Conservation (phyloP, 768 basidiomycete genomes). For the Russula sp. region DNA sequence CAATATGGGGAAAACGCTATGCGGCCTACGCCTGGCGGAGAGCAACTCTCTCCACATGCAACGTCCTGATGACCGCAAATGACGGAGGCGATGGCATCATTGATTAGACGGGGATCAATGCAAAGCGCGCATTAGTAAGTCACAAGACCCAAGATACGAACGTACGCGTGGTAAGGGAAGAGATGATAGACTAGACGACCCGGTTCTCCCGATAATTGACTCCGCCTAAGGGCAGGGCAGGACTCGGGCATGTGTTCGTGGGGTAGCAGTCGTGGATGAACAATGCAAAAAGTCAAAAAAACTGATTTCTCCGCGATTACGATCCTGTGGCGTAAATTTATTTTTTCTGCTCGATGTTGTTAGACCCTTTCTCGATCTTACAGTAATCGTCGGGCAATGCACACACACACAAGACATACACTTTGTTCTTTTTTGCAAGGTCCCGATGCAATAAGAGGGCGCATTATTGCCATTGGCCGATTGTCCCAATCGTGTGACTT, state of each 20-base stretch:
- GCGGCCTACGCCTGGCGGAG: not conserved
- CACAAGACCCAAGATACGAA: no score
- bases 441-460: not conserved
- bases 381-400: no score
- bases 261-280: no score
- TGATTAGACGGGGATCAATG: not conserved
- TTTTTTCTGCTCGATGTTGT: slow-evolving; percentile 1
- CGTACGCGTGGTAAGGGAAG: no score
- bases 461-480: slow-evolving; percentile 3
- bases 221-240: no score
- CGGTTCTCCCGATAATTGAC: no score
- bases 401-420: no score
- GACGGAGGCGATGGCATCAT: not conserved
- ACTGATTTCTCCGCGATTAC: not conserved
- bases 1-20: not conserved
- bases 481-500: not conserved
- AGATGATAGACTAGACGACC: no score
- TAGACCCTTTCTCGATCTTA: not conserved
- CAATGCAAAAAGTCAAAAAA: no score
- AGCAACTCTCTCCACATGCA: not conserved
- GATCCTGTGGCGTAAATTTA: not conserved
- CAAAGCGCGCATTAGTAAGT: no score
- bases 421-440: not conserved
- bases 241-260: no score
- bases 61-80: not conserved